phyloP scores from a whole-genome alignment of 495 filamentous ascomycete genomes.

The Xylaria nigripes region DNA sequence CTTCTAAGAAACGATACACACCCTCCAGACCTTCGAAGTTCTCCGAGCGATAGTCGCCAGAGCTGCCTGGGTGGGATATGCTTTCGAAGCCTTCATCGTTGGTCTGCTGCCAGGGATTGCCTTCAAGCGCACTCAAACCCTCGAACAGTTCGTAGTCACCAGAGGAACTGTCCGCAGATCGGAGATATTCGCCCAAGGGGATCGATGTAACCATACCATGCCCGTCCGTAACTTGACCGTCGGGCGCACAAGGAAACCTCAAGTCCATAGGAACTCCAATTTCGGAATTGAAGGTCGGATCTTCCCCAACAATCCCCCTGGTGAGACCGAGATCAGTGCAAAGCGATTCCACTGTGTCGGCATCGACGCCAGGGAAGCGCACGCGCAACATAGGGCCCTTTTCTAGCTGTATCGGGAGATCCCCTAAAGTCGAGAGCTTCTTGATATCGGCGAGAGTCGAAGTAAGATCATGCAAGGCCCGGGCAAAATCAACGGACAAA shows the following conservation, averaged over 20 bases:
- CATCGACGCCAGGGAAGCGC: slow-evolving; percentile 85
- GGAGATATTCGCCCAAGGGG: slow-evolving; percentile 40
- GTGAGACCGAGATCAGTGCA: slow-evolving; percentile 80
- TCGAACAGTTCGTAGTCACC: slow-evolving; percentile 33
- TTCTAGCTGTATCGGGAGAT: slow-evolving; percentile 70
- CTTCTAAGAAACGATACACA: slow-evolving; percentile 78
- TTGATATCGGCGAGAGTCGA: slow-evolving; percentile 74
- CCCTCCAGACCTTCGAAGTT: slow-evolving; percentile 76
- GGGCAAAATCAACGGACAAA: slow-evolving; percentile 81
- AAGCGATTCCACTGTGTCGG: slow-evolving; percentile 68
- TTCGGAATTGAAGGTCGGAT: slow-evolving; percentile 58
- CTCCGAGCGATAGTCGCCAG: slow-evolving; percentile 36
- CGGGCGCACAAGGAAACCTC: slow-evolving; percentile 79
- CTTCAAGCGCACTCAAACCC: slow-evolving; percentile 25
- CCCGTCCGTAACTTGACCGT: slow-evolving; percentile 20
- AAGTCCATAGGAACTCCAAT: slow-evolving; percentile 64
- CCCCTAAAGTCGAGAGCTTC: slow-evolving; percentile 63
- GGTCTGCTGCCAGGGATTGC: slow-evolving; percentile 41
- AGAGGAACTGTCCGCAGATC: slow-evolving; percentile 32
- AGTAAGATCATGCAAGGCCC: slow-evolving; percentile 74
- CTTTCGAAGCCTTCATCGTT: slow-evolving; percentile 43
- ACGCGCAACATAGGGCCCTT: slow-evolving; percentile 56
- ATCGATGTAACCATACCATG: slow-evolving; percentile 33
- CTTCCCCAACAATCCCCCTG: slow-evolving; percentile 69
- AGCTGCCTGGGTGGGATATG: slow-evolving; percentile 37